Evolutionary conservation across 257 asterid species (phyloP).

Genomic region (Fraxinus excelsior): DNA sequence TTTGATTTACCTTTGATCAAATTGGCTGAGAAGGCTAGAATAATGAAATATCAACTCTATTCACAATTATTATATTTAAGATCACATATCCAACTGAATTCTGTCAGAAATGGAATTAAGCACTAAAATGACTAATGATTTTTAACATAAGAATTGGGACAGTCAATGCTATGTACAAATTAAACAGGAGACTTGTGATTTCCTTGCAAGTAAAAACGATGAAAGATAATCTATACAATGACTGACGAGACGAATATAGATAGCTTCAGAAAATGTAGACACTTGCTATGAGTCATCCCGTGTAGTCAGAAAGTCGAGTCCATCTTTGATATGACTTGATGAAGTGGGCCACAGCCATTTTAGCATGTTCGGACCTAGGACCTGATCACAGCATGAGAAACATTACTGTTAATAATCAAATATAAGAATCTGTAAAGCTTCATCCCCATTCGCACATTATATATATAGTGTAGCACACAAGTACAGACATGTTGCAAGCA

Average conservation of each 20-base stretch:
- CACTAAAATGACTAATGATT: neutral
- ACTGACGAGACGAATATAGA: neutral
- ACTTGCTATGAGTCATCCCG: constrained; percentile 45
- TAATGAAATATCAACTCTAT: neutral
- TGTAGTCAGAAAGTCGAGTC: constrained; percentile 64
- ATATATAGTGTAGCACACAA: neutral
- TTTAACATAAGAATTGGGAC: too few relatives aligned
- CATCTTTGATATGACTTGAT: constrained; percentile 72
- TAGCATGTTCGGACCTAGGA: constrained; percentile 76
- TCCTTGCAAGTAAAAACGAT: neutral
- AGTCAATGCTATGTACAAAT: constrained; percentile 13
- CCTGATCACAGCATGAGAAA: constrained; percentile 36
- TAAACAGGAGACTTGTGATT: neutral
- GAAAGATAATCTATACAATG: neutral
- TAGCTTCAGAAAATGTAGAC: neutral
- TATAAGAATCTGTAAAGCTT: neutral
- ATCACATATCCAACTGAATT: neutral
- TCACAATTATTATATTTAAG: neutral
- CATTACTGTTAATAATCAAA: neutral
- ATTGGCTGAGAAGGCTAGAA: neutral
- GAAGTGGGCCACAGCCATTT: constrained; percentile 88
- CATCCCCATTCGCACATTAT: too few relatives aligned
- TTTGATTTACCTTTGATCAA: neutral
- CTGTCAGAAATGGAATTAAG: neutral
- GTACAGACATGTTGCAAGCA: neutral